These are phyloP conservation scores for Lunasporangiospora selenospora DNA, from an alignment of 192 early-diverging fungal species.

Conservation along the genomic window DNA sequence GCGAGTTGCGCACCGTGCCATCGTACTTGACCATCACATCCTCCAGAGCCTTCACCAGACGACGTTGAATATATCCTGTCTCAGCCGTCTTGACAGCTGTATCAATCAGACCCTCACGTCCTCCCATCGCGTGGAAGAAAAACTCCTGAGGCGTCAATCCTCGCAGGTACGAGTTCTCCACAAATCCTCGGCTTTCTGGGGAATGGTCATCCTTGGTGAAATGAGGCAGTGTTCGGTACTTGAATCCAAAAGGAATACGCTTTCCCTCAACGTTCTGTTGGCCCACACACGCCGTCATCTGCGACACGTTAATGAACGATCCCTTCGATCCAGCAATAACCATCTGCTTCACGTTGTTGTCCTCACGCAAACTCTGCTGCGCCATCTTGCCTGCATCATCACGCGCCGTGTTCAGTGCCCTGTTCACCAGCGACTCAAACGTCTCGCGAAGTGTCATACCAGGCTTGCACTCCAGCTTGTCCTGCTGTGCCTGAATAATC, in stretches of 20 bases:
- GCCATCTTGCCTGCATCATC: slow-evolving; percentile 91
- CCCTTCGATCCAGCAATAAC: slow-evolving; percentile 96
- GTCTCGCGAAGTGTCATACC: slow-evolving; percentile 94
- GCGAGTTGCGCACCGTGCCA: slow-evolving; percentile 94
- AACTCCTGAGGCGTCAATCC: slow-evolving; percentile 98
- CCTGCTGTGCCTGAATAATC: slow-evolving; percentile 83
- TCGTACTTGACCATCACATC: slow-evolving; percentile 99
- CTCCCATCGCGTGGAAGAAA: slow-evolving; percentile 99
- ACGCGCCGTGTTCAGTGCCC: slow-evolving; percentile 88
- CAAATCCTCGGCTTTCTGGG: slow-evolving; percentile 89
- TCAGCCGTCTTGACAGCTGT: slow-evolving; percentile 99
- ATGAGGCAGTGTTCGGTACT: slow-evolving; percentile 94
- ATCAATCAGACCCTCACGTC: slow-evolving; percentile 99
- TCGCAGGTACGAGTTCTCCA: slow-evolving; percentile 88
- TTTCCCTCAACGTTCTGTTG: slow-evolving; percentile 99
- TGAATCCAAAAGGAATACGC: slow-evolving; percentile 97
- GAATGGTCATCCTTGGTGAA: slow-evolving; percentile 97
- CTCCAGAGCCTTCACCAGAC: slow-evolving; percentile 97
- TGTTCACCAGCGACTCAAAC: slow-evolving; percentile 90
- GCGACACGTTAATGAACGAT: slow-evolving; percentile 94
- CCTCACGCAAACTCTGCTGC: slow-evolving; percentile 80
- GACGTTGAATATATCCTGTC: slow-evolving; percentile 99
- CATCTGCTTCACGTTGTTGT: slow-evolving; percentile 98
- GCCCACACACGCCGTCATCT: slow-evolving; percentile 99
- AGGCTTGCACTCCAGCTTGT: slow-evolving; percentile 82